Conservation (phyloP, 495 filamentous ascomycete genomes). For the Viridothelium virens region DNA sequence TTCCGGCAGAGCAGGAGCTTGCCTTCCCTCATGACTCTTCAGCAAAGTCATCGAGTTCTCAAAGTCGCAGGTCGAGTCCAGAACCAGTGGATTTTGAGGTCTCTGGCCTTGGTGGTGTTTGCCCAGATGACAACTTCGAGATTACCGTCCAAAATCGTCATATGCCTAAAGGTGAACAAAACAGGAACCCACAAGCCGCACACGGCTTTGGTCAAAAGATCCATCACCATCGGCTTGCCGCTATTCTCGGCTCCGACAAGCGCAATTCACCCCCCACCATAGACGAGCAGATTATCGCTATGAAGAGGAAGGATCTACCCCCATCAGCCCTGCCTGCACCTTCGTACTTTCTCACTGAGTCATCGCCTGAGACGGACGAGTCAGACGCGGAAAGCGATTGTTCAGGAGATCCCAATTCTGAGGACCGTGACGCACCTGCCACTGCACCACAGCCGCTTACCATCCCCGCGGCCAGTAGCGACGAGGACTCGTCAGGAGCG, state of each 20-base stretch:
- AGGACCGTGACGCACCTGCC: conserved; percentile 11
- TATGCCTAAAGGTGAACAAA: conserved; percentile 14
- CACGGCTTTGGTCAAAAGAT: conserved; percentile 15
- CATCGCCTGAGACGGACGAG: conserved; percentile 17
- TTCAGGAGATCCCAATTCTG: conserved; percentile 11
- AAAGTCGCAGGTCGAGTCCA: conserved; percentile 14
- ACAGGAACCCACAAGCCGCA: background rate
- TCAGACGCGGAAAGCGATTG: conserved; percentile 27
- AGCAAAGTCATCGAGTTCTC: background rate
- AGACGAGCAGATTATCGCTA: conserved; percentile 25
- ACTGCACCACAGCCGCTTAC: conserved; percentile 22
- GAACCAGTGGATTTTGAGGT: conserved; percentile 44
- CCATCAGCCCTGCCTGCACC: conserved; percentile 30
- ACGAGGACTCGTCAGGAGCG: conserved; percentile 15
- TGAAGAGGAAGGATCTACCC: conserved; percentile 25
- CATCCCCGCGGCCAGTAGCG: conserved; percentile 10
- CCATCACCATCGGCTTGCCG: conserved; percentile 2
- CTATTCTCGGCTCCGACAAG: background rate
- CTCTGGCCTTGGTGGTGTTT: conserved; percentile 57
- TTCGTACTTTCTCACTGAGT: conserved; percentile 26
- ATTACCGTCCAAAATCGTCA: conserved; percentile 49
- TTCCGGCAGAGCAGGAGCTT: conserved; percentile 19
- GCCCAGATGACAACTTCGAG: conserved; percentile 60
- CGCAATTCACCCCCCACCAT: background rate
- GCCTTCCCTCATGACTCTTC: conserved; percentile 15